A percentile compares a stretch with the other conserved stretches of the same genome.
phyloP scores from a whole-genome alignment of 805 yeast species.

The Yarrowia yakushimensis region DNA sequence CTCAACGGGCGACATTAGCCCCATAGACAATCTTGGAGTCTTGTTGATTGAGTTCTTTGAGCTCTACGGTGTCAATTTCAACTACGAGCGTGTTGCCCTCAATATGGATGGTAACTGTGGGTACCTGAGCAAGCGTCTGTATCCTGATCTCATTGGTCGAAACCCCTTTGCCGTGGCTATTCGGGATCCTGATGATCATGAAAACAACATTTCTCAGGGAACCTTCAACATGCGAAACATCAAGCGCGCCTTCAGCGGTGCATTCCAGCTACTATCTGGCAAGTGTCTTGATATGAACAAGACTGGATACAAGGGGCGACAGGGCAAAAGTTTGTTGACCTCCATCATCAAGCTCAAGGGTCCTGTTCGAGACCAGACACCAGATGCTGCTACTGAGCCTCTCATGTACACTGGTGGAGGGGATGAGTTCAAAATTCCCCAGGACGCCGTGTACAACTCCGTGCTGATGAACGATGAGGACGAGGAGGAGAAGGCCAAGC shows the following conservation, averaged over 20 bases:
- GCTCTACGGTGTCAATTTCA: constrained; percentile 83
- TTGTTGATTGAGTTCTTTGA: constrained; percentile 88
- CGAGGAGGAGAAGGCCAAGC: not conserved
- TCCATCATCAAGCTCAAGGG: constrained; percentile 75
- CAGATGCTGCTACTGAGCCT: constrained; percentile 50
- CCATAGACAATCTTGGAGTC: constrained; percentile 77
- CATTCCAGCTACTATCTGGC: constrained; percentile 70
- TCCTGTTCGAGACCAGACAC: constrained; percentile 52
- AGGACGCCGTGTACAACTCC: constrained; percentile 2
- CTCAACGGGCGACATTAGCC: constrained; percentile 59
- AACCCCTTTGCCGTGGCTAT: constrained; percentile 67
- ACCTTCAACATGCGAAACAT: constrained; percentile 75
- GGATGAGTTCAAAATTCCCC: constrained; percentile 1
- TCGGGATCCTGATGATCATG: constrained; percentile 81
- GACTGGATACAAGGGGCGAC: constrained; percentile 61
- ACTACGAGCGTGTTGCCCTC: constrained; percentile 73
- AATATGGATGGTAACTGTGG: constrained; percentile 56
- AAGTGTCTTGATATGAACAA: constrained; percentile 69
- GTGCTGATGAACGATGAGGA: constrained; percentile 16
- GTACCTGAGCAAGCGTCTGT: constrained; percentile 56
- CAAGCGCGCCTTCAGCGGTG: constrained; percentile 84
- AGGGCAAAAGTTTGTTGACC: constrained; percentile 73
- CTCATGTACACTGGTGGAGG: constrained; percentile 12
- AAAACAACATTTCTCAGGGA: constrained; percentile 83
- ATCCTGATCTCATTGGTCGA: constrained; percentile 49